A percentile compares a stretch with the other conserved stretches of the same genome.
Evolutionary conservation across 257 asterid genomes (phyloP).

Genomic region (Eustoma russellianum): DNA sequence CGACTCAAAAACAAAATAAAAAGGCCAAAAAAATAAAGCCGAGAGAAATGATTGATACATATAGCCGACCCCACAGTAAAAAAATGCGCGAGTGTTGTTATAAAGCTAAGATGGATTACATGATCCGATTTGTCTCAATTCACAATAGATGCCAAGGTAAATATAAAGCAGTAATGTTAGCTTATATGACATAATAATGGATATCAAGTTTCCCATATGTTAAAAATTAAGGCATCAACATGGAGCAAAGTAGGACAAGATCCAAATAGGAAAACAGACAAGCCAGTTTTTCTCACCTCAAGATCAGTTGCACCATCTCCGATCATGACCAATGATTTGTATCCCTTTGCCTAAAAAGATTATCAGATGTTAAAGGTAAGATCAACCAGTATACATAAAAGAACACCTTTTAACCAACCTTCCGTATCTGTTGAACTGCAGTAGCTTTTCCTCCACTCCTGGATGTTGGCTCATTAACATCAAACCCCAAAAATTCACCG

Average conservation of each 20-base stretch:
- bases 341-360: slow-evolving; percentile 52
- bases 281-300: slow-evolving; percentile 42
- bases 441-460: slow-evolving; percentile 86
- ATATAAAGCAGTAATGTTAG: too few species aligned
- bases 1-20: too few species aligned
- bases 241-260: background rate
- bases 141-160: too few species aligned
- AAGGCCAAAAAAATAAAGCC: too few species aligned
- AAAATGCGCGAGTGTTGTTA: too few species aligned
- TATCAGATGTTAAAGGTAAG: slow-evolving; percentile 6
- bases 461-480: slow-evolving; percentile 73
- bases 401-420: slow-evolving; percentile 33
- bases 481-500: slow-evolving; percentile 76
- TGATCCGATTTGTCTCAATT: too few species aligned
- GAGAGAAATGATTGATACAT: too few species aligned
- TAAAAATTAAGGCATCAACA: too few species aligned
- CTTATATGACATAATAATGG: too few species aligned
- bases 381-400: slow-evolving; percentile 1
- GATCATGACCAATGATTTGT: slow-evolving; percentile 69
- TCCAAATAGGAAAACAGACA: background rate
- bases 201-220: too few species aligned
- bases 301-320: slow-evolving; percentile 99
- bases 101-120: too few species aligned
- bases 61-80: too few species aligned
- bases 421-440: slow-evolving; percentile 72